Percentiles rank a stretch among this genome's conserved stretches.
Evolutionary conservation across 2,329 filamentous ascomycete species (phyloP).

Genomic region (Penicillium sp.): DNA sequence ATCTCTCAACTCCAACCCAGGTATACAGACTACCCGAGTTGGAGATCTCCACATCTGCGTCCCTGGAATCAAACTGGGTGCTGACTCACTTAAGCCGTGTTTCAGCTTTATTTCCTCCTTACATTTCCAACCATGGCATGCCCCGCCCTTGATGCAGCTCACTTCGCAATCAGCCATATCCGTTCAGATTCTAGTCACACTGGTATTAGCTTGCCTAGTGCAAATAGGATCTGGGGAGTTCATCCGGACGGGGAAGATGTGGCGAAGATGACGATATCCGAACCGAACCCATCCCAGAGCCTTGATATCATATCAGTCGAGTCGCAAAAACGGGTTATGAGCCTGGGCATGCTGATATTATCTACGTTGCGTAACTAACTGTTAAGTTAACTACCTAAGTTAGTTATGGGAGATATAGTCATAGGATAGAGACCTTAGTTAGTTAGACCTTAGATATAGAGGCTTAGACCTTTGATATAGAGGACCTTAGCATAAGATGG

Average conservation of each 20-base stretch:
- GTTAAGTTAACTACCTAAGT: no score
- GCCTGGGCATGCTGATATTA: not conserved
- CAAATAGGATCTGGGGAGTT: not conserved
- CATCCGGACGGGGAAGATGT: not conserved
- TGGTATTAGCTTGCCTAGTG: not conserved
- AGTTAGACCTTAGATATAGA: no score
- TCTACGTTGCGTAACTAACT: not conserved
- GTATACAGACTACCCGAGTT: not conserved
- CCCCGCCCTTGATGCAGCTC: constrained; percentile 11
- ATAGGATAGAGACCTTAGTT: no score
- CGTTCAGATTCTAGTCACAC: constrained; percentile 9
- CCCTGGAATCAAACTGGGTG: constrained; percentile 2
- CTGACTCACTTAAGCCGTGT: not conserved
- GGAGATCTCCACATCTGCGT: not conserved
- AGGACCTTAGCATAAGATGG: no score
- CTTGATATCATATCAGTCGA: not conserved
- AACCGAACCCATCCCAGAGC: constrained; percentile 1
- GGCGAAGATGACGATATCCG: constrained; percentile 5
- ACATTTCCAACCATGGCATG: constrained; percentile 1
- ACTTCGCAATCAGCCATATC: constrained; percentile 2
- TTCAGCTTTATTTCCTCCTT: constrained; percentile 7
- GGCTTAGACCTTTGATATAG: no score
- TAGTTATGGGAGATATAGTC: no score
- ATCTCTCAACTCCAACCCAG: not conserved
- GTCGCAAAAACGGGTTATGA: not conserved